Base-by-base conservation (phyloP, 169 alveolate species). In the Ichthyophthirius multifiliis region DNA sequence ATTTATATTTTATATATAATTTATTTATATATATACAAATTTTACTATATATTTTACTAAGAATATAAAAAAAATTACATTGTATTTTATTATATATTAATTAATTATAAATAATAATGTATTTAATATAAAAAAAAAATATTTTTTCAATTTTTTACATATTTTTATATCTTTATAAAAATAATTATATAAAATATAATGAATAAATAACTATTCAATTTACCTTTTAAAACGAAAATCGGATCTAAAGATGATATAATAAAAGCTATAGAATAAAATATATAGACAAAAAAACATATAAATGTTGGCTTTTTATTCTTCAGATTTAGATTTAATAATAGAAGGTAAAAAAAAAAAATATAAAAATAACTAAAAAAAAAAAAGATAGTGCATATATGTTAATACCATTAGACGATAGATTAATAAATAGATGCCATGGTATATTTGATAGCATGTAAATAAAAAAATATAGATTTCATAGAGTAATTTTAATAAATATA, bases 331-430 rank as follows among this genome's bases (percentile, higher is more conserved):
- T 23, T 55, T 34, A 12, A 55, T 55, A 10, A 55, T 55, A 27
- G 71, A 55, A 27, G 71, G 71, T 55, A 55, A 41, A 9, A 41
- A 41, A 41, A 46, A 13, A 20, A 46, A 32, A 20, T 46, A 46
- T 46, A 2, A 46, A 46, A 16, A n/a, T 41, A 2, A 16, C 65
- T 12, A n/a, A 46, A 46, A 46, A 20, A 46, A 23, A 3, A 16
- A 55, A 27, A 55, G 77, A 67, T 23, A 47, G 64, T 67, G 43
- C 77, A 1, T 67, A 37, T 7, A 67, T 67, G 77, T 9, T 39
- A 6, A 62, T 67, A 18, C 77, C 77, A 12, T 37, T 67, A 16
- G 77, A 67, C 23, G 77, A 67, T 27, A 67, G 77, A 67, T 37
- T 67, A 32, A 23, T 67, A 7, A 67, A 67, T 30, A 41, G 77